A percentile compares a stretch with the other conserved stretches of the same genome.
Conservation (phyloP, 176 grass and related monocot species). For the Oryza rufipogon region DNA sequence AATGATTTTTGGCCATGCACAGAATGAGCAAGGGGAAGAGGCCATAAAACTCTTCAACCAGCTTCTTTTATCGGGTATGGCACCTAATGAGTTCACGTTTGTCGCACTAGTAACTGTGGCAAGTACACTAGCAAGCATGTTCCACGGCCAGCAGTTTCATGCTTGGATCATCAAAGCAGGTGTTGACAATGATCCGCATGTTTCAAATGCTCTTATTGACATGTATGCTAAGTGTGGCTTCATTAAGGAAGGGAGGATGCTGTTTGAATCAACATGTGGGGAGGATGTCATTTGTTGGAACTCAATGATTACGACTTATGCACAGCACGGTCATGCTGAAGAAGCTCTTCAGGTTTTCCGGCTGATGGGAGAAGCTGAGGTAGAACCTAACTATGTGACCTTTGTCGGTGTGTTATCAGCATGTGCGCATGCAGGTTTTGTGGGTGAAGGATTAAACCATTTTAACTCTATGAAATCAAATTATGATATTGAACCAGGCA, state of each 20-base stretch:
- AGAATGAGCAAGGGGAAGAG: constrained; percentile 76
- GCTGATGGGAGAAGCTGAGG: constrained; percentile 53
- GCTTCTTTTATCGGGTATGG: constrained; percentile 43
- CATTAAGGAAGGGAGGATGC: constrained; percentile 59
- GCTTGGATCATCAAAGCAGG: constrained; percentile 65
- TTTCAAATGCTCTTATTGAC: constrained; percentile 81
- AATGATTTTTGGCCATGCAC: constrained; percentile 70
- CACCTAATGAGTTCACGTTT: constrained; percentile 73
- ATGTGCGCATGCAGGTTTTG: constrained; percentile 76
- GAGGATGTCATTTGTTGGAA: constrained; percentile 82
- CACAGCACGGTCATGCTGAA: constrained; percentile 68
- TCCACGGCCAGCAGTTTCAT: constrained; percentile 75
- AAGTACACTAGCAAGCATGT: constrained; percentile 71
- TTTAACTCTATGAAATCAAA: constrained; percentile 68
- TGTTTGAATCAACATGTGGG: constrained; percentile 65
- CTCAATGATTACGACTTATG: constrained; percentile 79
- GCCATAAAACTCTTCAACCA: constrained; percentile 69
- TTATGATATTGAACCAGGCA: constrained; percentile 61
- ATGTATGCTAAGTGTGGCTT: constrained; percentile 92
- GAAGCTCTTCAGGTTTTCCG: constrained; percentile 68
- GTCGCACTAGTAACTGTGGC: constrained; percentile 77
- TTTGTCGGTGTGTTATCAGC: constrained; percentile 73
- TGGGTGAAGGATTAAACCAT: constrained; percentile 63
- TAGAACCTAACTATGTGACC: constrained; percentile 83
- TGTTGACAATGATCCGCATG: constrained; percentile 56